These are phyloP conservation scores for Cryptomeria japonica DNA, from an alignment of 75 land plant genomes.

Conservation along the genomic window DNA sequence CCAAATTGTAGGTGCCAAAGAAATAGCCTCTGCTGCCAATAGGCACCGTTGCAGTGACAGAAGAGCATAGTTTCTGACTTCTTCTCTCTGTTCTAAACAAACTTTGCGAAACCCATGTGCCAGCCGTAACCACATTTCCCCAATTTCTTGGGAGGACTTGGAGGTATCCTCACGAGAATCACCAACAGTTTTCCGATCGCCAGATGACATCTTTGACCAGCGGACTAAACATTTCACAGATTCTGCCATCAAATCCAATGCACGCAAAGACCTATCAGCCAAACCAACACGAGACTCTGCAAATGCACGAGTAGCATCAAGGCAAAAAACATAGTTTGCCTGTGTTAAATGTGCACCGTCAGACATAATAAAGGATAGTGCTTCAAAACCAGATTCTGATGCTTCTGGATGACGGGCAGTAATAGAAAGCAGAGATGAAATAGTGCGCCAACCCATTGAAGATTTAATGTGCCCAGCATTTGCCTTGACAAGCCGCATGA, in stretches of 20 bases:
- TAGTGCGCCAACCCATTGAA: slow-evolving; percentile 86
- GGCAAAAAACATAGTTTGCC: slow-evolving; percentile 71
- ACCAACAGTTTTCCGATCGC: slow-evolving; percentile 24
- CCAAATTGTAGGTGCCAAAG: slow-evolving; percentile 55
- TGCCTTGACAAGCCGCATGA: slow-evolving; percentile 86
- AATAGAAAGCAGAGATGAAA: slow-evolving; percentile 76
- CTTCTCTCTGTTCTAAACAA: slow-evolving; percentile 88
- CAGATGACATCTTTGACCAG: slow-evolving; percentile 55
- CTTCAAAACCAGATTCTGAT: slow-evolving; percentile 92
- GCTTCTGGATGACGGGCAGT: slow-evolving; percentile 98
- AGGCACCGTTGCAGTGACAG: slow-evolving; percentile 66
- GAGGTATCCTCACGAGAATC: slow-evolving; percentile 9
- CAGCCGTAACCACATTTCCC: slow-evolving; percentile 89
- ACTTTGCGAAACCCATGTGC: slow-evolving; percentile 78
- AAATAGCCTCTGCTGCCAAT: slow-evolving; percentile 61
- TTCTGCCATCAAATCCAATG: slow-evolving; percentile 84
- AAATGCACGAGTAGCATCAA: slow-evolving; percentile 89
- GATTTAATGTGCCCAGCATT: slow-evolving; percentile 91
- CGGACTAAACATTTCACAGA: slow-evolving; percentile 62
- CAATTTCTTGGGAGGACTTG: slow-evolving; percentile 62
- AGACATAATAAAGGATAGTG: slow-evolving; percentile 79
- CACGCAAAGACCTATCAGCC: slow-evolving; percentile 74
- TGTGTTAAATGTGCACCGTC: slow-evolving; percentile 89
- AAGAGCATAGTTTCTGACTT: slow-evolving; percentile 87
- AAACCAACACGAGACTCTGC: slow-evolving; percentile 86